Evolutionary conservation across 1,139 yeast genomes (phyloP).

Genomic region (Lodderomyces oxycetoniae): DNA sequence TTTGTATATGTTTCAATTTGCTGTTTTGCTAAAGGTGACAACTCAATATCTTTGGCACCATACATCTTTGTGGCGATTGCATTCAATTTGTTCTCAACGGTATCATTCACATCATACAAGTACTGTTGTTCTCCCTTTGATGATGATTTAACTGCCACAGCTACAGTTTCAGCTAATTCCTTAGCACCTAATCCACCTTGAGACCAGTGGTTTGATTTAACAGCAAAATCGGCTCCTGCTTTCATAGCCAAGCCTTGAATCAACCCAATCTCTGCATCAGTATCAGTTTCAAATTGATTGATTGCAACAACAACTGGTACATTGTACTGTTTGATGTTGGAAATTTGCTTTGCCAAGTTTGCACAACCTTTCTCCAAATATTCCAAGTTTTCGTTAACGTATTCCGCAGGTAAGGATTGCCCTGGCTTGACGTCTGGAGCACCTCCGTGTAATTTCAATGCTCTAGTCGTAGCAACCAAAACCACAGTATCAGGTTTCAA

Average conservation of each 20-base stretch:
- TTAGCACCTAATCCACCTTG: constrained; percentile 76
- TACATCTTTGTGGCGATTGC: constrained; percentile 71
- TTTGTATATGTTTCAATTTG: constrained; percentile 62
- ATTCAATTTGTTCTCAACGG: constrained; percentile 59
- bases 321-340: constrained; percentile 65
- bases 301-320: constrained; percentile 79
- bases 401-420: constrained; percentile 64
- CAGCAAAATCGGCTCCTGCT: constrained; percentile 77
- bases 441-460: constrained; percentile 78
- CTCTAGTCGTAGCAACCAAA: constrained; percentile 75
- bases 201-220: constrained; percentile 75
- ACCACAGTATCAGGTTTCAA: constrained; percentile 69
- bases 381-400: constrained; percentile 62
- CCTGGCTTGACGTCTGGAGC: constrained; percentile 84
- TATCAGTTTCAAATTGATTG: constrained; percentile 68
- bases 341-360: constrained; percentile 70
- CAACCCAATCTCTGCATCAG: constrained; percentile 60
- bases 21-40: constrained; percentile 60
- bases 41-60: constrained; percentile 67
- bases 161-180: constrained; percentile 64
- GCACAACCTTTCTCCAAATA: constrained; percentile 62
- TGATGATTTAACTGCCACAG: constrained; percentile 46
- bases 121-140: constrained; percentile 42
- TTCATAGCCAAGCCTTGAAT: constrained; percentile 59
- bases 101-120: constrained; percentile 55